Evolutionary conservation across 2,329 filamentous ascomycete species (phyloP).

Genomic region (Cladosporium sp.): DNA sequence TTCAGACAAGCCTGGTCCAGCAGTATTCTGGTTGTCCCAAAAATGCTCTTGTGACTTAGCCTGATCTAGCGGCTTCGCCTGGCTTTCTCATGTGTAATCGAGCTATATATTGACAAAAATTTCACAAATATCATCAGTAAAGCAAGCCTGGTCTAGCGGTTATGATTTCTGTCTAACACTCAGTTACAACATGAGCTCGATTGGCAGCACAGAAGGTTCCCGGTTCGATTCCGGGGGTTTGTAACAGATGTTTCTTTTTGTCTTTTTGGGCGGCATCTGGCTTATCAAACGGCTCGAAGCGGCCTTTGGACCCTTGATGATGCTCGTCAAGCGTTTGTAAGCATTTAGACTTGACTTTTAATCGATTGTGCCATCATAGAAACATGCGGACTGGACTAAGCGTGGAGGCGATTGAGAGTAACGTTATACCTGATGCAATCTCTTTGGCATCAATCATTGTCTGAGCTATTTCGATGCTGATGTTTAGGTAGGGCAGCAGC

Average conservation of each 20-base stretch:
- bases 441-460: too few relatives aligned
- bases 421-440: too few relatives aligned
- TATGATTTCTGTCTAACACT: slow-evolving; percentile 3
- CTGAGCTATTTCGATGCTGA: not conserved
- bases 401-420: too few relatives aligned
- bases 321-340: too few relatives aligned
- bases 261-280: not conserved
- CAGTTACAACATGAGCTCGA: not conserved
- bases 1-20: too few relatives aligned
- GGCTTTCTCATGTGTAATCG: too few relatives aligned
- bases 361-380: too few relatives aligned
- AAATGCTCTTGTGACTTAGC: not conserved
- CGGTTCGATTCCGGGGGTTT: slow-evolving; percentile 4
- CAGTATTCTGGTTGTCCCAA: too few relatives aligned
- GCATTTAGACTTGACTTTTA: too few relatives aligned
- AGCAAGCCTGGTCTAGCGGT: slow-evolving; percentile 1
- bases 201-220: slow-evolving; percentile 1
- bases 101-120: not conserved
- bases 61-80: not conserved
- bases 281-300: not conserved
- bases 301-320: not conserved
- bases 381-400: too few relatives aligned
- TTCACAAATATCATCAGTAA: not conserved
- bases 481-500: too few relatives aligned
- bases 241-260: not conserved